Evolutionary conservation across 768 basidiomycete genomes (phyloP), one percentile per base, ranked within the genome.

Genomic region (Tylopilus sp.): DNA sequence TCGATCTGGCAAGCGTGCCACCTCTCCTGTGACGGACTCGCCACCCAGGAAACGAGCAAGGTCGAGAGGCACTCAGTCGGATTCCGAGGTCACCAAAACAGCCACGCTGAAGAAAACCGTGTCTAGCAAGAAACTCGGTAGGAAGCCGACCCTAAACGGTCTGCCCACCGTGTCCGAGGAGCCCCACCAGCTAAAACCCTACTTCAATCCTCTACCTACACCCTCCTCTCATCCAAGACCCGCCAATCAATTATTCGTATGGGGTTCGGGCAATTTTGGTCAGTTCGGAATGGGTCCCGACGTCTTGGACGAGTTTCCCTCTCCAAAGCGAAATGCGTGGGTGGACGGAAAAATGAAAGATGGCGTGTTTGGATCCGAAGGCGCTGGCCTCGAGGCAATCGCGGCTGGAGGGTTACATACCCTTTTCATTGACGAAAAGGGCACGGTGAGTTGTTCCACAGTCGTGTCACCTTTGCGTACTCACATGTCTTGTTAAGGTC

Each of bases 181-280:
- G 23, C 60, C 67, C 23, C 70, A 71, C 2, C 77, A 79, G 49
- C 48, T 65, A 12, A 79, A 77, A 57, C 80, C 83, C 4, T 84
- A 83, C 55, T 79, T 86, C 62, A 88, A 86, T 57, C 72, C 80
- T 8, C 73, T 91, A 4, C 89, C 87, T 15, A 69, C 73, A 7
- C 76, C 82, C 25, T 79, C 81, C 9, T 63, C 73, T 42, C 78
- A 80, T 50, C 59, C 73, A 40, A 79, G 83, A 40, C 92, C 91
- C 18, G 76, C 85, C 30, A 77, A 82, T 13, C 78, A 85, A 38
- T 75, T 94, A 17, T 95, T 94, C 57, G 85, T 81, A 8, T 98
- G 90, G 81, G 95, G 95, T 7, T 84, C 86, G 11, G 94, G 93
- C 23, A 94, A 95, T 69, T 92, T 93, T 72, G 95, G 94, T 26